Percentiles rank a stretch among this genome's conserved stretches.
Conservation (phyloP, 1,139 yeast genomes). For the Geotrichum europaeum region DNA sequence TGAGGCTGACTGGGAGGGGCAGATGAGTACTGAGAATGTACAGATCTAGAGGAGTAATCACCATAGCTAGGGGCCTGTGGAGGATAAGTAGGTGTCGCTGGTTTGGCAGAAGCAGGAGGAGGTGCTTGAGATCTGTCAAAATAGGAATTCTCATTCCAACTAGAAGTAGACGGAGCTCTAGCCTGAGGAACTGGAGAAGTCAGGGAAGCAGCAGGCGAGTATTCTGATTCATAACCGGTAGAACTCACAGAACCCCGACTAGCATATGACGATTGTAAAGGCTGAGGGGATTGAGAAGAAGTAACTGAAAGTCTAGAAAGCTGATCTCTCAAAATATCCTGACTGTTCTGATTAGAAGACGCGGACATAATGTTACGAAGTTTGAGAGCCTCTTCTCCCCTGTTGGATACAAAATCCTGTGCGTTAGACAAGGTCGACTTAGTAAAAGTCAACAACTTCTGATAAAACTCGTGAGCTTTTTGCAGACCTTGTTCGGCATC, state of each 20-base stretch:
- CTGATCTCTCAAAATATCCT: constrained; percentile 27
- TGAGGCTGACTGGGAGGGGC: constrained; percentile 12
- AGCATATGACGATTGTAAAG: background rate
- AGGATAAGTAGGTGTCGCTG: constrained; percentile 8
- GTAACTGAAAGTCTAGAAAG: constrained; percentile 24
- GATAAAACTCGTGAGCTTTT: constrained; percentile 61
- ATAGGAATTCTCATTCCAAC: background rate
- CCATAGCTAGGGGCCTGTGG: constrained; percentile 20
- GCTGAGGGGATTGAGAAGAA: constrained; percentile 3
- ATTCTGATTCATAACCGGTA: background rate
- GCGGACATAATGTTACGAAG: constrained; percentile 20
- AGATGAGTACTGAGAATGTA: constrained; percentile 3
- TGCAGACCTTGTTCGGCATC: constrained; percentile 52
- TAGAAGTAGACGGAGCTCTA: background rate
- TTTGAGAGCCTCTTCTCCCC: constrained; percentile 34
- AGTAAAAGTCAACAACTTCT: constrained; percentile 46
- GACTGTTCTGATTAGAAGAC: constrained; percentile 17
- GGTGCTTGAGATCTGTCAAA: constrained; percentile 3
- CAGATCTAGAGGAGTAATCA: constrained; percentile 10
- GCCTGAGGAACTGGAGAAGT: background rate
- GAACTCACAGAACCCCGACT: background rate
- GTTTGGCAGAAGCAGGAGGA: constrained; percentile 7
- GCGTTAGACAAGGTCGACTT: constrained; percentile 38
- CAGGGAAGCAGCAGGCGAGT: background rate
- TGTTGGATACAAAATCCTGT: constrained; percentile 34